A percentile compares a stretch with the other conserved stretches of the same genome.
phyloP scores from a whole-genome alignment of 495 filamentous ascomycete species.

The Penicillium odoratum region DNA sequence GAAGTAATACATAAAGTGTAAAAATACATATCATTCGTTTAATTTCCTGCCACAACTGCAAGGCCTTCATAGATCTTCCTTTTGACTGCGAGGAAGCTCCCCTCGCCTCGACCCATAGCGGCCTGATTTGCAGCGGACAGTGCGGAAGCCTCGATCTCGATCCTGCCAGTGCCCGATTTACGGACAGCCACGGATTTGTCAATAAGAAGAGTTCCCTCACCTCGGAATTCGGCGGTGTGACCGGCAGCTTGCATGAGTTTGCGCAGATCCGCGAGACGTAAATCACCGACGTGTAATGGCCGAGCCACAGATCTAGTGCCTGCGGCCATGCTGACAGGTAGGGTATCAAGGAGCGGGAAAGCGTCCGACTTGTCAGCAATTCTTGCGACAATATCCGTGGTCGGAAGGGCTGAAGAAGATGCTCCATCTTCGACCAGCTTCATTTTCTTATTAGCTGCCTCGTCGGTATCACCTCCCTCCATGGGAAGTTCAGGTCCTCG shows the following conservation, averaged over 20 bases:
- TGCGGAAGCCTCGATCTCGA: conserved; percentile 83
- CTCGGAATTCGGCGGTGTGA: conserved; percentile 87
- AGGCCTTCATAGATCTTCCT: conserved; percentile 80
- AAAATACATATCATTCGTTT: conserved; percentile 3
- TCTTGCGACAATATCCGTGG: conserved; percentile 21
- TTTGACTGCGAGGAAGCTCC: conserved; percentile 76
- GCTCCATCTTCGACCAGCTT: conserved; percentile 57
- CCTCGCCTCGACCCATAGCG: conserved; percentile 37
- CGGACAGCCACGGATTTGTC: conserved; percentile 85
- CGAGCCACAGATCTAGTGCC: conserved; percentile 76
- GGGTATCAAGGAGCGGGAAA: conserved; percentile 70
- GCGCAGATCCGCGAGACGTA: conserved; percentile 84
- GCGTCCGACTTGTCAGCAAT: conserved; percentile 31
- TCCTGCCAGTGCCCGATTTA: conserved; percentile 80
- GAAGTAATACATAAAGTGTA: conserved; percentile 2
- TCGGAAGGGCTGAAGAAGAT: conserved; percentile 26
- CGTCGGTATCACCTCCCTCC: conserved; percentile 37
- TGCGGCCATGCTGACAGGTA: conserved; percentile 74
- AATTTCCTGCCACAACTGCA: conserved; percentile 74
- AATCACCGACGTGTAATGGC: conserved; percentile 91
- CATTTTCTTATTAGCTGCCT: conserved; percentile 61
- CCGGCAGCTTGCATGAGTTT: conserved; percentile 78
- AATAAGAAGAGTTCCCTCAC: conserved; percentile 88
- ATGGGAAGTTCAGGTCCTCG: conserved; percentile 31
- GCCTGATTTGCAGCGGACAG: conserved; percentile 38